Percentiles rank a stretch among this genome's conserved stretches.
These are phyloP conservation scores for Leccinum uliginosum DNA, from an alignment of 768 basidiomycete genomes.

Conservation along the genomic window DNA sequence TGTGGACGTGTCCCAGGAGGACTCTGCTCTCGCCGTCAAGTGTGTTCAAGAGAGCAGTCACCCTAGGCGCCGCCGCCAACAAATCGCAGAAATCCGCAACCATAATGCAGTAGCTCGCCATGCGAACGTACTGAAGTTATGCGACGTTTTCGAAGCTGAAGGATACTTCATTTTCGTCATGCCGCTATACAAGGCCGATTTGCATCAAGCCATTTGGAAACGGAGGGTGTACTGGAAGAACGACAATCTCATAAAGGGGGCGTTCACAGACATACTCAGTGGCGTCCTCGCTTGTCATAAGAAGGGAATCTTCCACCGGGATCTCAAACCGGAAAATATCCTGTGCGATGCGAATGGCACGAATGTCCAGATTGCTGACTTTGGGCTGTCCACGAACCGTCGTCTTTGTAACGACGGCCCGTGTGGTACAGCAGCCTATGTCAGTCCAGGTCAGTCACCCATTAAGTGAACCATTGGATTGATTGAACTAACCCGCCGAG, in stretches of 20 bases:
- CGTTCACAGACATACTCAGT: slow-evolving; percentile 74
- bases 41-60: slow-evolving; percentile 54
- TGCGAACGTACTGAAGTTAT: slow-evolving; percentile 62
- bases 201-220: slow-evolving; percentile 57
- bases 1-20: slow-evolving; percentile 42
- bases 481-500: slow-evolving; percentile 3
- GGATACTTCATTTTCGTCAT: slow-evolving; percentile 64
- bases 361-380: slow-evolving; percentile 65
- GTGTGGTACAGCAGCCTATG: slow-evolving; percentile 59
- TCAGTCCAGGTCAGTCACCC: slow-evolving; percentile 60
- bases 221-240: slow-evolving; percentile 49
- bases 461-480: not conserved
- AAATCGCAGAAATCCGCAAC: slow-evolving; percentile 61
- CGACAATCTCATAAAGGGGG: slow-evolving; percentile 54
- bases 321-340: slow-evolving; percentile 85
- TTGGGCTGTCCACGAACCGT: slow-evolving; percentile 59
- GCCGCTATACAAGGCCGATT: slow-evolving; percentile 58
- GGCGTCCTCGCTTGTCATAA: slow-evolving; percentile 73
- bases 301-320: slow-evolving; percentile 73
- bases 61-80: slow-evolving; percentile 51
- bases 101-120: slow-evolving; percentile 42
- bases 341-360: slow-evolving; percentile 54
- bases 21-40: slow-evolving; percentile 64
- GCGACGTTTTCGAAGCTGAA: slow-evolving; percentile 54
- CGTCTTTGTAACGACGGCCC: slow-evolving; percentile 46